phyloP scores from a whole-genome alignment of 2,329 filamentous ascomycete species.

The Aspergillus sojae region DNA sequence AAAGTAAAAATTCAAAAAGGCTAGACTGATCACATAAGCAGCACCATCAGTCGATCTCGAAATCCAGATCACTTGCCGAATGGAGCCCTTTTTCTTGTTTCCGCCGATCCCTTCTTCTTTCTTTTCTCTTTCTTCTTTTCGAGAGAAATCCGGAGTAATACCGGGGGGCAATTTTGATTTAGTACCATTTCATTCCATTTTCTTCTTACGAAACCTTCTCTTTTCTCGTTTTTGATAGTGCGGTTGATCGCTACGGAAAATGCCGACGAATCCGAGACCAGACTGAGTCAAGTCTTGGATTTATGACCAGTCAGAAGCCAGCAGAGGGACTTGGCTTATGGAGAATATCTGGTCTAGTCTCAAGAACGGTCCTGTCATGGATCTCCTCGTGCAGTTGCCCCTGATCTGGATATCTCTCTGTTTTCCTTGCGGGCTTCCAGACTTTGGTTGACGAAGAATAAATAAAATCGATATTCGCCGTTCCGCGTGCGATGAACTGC shows the following conservation, averaged over 20 bases:
- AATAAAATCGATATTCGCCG: background rate
- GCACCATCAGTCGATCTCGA: background rate
- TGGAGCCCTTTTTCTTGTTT: background rate
- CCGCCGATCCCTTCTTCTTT: background rate
- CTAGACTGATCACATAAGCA: background rate
- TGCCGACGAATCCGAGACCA: background rate
- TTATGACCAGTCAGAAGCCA: background rate
- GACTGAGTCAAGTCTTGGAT: slow-evolving; percentile 1
- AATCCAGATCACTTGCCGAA: background rate
- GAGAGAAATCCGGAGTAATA: background rate
- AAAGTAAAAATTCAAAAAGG: background rate
- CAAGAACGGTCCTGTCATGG: background rate
- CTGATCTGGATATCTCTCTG: background rate
- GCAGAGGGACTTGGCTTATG: background rate
- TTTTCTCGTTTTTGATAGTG: background rate
- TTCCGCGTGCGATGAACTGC: background rate
- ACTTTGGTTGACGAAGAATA: background rate
- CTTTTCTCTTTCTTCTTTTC: background rate
- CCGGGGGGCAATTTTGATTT: too few relatives aligned
- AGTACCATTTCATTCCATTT: background rate
- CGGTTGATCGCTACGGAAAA: background rate
- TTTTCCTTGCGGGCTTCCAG: background rate
- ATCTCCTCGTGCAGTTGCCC: background rate
- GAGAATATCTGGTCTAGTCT: background rate
- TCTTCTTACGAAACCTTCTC: background rate